phyloP scores from a whole-genome alignment of 2,329 filamentous ascomycete species.

The Raffaelea arxii region DNA sequence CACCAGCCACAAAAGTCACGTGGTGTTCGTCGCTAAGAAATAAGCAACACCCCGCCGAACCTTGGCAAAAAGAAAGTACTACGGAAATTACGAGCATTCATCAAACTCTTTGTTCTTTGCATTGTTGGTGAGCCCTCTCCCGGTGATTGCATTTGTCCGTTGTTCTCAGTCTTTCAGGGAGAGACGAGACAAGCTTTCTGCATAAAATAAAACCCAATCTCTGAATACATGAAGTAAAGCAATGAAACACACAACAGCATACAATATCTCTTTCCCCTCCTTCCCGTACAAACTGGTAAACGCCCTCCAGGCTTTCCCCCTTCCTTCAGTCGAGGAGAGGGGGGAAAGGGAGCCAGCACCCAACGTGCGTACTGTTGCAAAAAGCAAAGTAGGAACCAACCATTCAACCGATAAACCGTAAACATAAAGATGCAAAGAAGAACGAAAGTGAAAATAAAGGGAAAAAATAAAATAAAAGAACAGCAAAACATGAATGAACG shows the following conservation, averaged over 20 bases:
- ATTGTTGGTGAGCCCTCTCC: not conserved
- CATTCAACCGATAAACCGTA: too few species aligned
- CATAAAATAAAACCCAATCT: not conserved
- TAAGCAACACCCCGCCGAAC: too few species aligned
- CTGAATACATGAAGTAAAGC: not conserved
- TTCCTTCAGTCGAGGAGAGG: not conserved
- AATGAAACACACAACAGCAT: not conserved
- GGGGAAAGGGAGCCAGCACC: not conserved
- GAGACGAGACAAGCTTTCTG: not conserved
- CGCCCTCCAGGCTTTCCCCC: too few species aligned
- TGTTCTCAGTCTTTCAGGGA: too few species aligned
- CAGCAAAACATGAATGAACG: not conserved
- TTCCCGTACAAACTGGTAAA: too few species aligned
- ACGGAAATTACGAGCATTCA: conserved; percentile 7
- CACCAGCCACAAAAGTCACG: too few species aligned
- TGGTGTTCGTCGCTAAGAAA: too few species aligned
- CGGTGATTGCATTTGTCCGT: not conserved
- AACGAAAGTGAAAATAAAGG: not conserved
- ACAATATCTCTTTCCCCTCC: too few species aligned
- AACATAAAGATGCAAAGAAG: not conserved
- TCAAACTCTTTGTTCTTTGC: too few species aligned
- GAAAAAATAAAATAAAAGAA: not conserved
- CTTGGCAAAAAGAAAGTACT: not conserved
- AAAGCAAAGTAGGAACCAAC: not conserved
- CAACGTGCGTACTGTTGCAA: not conserved